Percentiles rank a stretch among this genome's conserved stretches.
Conservation (phyloP, 345 rosid species). For the Leavenworthia alabamica region DNA sequence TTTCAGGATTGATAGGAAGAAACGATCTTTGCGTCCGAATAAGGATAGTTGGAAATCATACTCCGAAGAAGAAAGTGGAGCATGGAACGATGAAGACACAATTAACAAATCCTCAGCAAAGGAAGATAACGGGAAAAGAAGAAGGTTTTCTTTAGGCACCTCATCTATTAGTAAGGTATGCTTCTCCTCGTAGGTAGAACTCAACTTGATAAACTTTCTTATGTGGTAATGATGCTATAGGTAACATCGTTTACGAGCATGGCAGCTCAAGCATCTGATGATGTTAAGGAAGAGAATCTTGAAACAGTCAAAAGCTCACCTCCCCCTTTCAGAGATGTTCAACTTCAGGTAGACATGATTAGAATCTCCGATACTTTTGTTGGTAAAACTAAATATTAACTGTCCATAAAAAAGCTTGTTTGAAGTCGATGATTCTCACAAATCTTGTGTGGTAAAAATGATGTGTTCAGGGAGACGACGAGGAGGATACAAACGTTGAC, state of each 20-base stretch:
- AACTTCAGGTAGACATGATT: conserved; percentile 24
- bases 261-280: conserved; percentile 59
- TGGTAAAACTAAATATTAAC: not conserved
- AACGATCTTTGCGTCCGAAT: conserved; percentile 41
- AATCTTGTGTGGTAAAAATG: not conserved
- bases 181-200: too few species aligned
- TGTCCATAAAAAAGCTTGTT: not conserved
- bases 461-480: conserved; percentile 29
- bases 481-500: conserved; percentile 35
- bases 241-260: conserved; percentile 54
- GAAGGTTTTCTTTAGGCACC: conserved; percentile 36
- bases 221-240: conserved; percentile 2
- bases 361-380: not conserved
- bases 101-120: conserved; percentile 29
- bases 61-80: conserved; percentile 41
- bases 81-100: conserved; percentile 26
- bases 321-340: conserved; percentile 35
- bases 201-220: not conserved
- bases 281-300: conserved; percentile 38
- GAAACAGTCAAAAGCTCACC: conserved; percentile 42
- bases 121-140: conserved; percentile 47
- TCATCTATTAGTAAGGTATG: conserved; percentile 50
- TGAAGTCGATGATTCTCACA: not conserved
- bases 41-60: conserved; percentile 27
- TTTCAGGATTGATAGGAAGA: conserved; percentile 27